phyloP scores from a whole-genome alignment of 169 alveolate genomes.

The Plasmodium knowlesi region DNA sequence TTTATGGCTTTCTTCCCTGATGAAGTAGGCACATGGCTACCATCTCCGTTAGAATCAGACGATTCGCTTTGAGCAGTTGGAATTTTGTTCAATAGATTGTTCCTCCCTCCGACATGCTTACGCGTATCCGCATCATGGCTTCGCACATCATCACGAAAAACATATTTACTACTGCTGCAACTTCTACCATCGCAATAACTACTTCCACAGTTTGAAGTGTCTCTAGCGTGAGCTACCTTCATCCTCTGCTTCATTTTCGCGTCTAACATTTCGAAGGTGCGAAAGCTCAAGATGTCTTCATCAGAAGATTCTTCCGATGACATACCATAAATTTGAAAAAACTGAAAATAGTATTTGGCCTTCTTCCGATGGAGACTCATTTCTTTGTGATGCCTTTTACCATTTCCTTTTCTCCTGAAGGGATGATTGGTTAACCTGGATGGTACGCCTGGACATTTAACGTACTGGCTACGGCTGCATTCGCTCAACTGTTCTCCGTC shows the following conservation, averaged over 20 bases:
- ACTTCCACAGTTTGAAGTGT: neutral
- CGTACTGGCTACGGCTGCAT: neutral
- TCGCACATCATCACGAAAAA: neutral
- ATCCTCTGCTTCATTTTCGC: neutral
- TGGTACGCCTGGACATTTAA: neutral
- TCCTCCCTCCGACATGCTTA: neutral
- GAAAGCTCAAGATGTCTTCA: neutral
- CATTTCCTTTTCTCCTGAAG: neutral
- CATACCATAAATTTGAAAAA: slow-evolving; percentile 46
- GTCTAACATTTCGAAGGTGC: neutral
- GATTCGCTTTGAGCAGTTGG: neutral
- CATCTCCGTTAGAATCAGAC: neutral
- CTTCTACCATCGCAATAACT: neutral
- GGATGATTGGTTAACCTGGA: neutral
- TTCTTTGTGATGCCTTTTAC: neutral
- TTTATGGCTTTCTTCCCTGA: neutral
- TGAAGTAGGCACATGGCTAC: neutral
- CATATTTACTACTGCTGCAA: neutral
- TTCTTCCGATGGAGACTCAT: slow-evolving; percentile 5
- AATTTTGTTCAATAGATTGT: neutral
- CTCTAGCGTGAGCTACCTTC: neutral
- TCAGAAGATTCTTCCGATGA: slow-evolving; percentile 51
- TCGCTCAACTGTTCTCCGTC: neutral
- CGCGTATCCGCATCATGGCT: neutral
- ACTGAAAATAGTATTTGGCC: slow-evolving; percentile 27